Evolutionary conservation across 208 protist genomes (phyloP), one percentile per base, ranked within the genome.

Genomic region (Trypanosomatidae sp.): DNA sequence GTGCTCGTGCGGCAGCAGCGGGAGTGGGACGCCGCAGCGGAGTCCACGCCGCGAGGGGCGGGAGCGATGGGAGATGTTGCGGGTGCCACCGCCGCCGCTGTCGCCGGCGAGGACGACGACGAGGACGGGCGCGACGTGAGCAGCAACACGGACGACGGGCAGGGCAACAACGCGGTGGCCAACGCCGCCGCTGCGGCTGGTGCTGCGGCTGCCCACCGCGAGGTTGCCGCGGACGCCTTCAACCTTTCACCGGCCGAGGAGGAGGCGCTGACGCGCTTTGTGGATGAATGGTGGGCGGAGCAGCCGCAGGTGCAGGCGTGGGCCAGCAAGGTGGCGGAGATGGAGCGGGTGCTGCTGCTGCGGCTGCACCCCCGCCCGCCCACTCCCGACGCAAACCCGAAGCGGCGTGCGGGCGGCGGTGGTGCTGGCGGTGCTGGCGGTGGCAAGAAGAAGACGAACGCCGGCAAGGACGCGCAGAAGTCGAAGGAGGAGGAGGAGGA

Each of bases 281-380:
- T 91, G 69, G 68, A 85, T 36, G 86, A 92, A 17, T 87, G 88
- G 68, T 89, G 87, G 79, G 43, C 73, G 77, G 75, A 74, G 73
- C 55, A 91, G 81, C 76, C 79, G 77, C 56, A 80, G 62, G 84
- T 84, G 33, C 66, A 76, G 44, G 66, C 76, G 33, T 81, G 93
- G 70, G 79, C 81, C 7, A 84, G 78, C 13, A 80, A 84, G 49
- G 77, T 91, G 19, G 83, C 74, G 0, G 77, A 91, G 67, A 94
- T 98, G 90, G 89, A 95, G 73, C 85, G 87, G 0, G 88, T 97
- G 60, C 79, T 98, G 75, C 60, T 91, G 69, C 84, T 88, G 22
- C 49, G 69, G 17, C 84, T 93, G 83, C 67, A 76, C 68, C 80
- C 71, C 15, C 74, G 69, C 1, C 77, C 71, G 22, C 49, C 73